Evolutionary conservation across 495 filamentous ascomycete genomes (phyloP), one percentile per base, ranked within the genome.

Genomic region (Penicillium taxi): DNA sequence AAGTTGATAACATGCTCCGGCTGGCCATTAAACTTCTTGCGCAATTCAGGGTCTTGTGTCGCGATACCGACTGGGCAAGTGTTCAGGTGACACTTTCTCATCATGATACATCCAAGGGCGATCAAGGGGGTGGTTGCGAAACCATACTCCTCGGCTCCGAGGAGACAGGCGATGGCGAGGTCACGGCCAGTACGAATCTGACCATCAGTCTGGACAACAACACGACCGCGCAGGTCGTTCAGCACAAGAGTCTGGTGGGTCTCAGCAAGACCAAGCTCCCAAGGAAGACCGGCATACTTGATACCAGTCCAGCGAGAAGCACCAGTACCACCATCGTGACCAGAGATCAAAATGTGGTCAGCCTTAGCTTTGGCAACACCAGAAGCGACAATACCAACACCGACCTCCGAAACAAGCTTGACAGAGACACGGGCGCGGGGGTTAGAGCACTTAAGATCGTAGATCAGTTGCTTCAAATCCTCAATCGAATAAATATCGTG

Each of bases 401-500:
- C 91, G 41, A 90, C 94, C 66, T 98, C 91, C 20, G 91, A 98
- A 15, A 98, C 91, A 31, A 98, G 82, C 74, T 98, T 98, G 48
- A 98, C 91, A 6, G 91, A 98, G n/a, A 98, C 78, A 45, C 91
- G 80, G 37, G 91, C 78, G 35, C 91, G 82, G 41, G 93, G 91
- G 64, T 94, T 96, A 15, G 90, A 87, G 68, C 90, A 96, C 64
- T 98, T 98, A 29, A 96, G 74, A 63, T 98, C 91, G 59, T 98
- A 98, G 52, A 99, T 96, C 31, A 99, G 75, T 56, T 99, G 91
- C 72, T 99, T 99, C 45, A 99, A 57, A 71, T 99, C 91, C 55
- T 99, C 91, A 41, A 99, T 99, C 17, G 85, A 93, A 72, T 99
- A 99, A 48, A 99, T 99, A 56, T 99, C 91, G 73, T 99, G 91